phyloP scores from a whole-genome alignment of 441 rosid species.

The Francoa sonchifolia region DNA sequence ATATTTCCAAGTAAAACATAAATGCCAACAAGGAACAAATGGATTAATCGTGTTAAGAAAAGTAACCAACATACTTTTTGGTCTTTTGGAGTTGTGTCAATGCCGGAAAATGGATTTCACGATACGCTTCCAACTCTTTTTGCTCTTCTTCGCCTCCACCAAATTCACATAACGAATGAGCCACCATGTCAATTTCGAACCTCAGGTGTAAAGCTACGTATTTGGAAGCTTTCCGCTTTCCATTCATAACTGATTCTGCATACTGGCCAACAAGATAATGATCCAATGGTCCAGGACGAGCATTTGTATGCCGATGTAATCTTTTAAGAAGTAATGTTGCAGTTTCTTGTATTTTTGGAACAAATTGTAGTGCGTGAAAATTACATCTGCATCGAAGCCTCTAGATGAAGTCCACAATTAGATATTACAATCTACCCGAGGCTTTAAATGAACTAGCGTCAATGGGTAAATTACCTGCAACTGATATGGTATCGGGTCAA shows the following conservation, averaged over 20 bases:
- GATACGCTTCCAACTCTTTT: constrained; percentile 62
- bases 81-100: constrained; percentile 47
- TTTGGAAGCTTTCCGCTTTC: constrained; percentile 42
- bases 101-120: constrained; percentile 83
- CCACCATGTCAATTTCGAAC: constrained; percentile 96
- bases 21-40: no score
- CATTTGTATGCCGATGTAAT: constrained; percentile 39
- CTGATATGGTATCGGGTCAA: constrained; percentile 78
- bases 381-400: constrained; percentile 98
- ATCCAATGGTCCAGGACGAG: constrained; percentile 53
- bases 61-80: constrained; percentile 45
- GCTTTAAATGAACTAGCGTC: constrained; percentile 6
- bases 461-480: constrained; percentile 57
- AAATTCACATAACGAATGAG: constrained; percentile 89
- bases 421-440: constrained; percentile 18
- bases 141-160: constrained; percentile 84
- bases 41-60: no score
- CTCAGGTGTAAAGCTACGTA: constrained; percentile 82
- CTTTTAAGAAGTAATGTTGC: constrained; percentile 64
- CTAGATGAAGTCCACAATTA: constrained; percentile 56
- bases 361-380: constrained; percentile 68
- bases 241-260: constrained; percentile 34
- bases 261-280: constrained; percentile 59
- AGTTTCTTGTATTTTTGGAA: constrained; percentile 79
- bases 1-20: no score